Evolutionary conservation across 1,139 yeast species (phyloP).

Genomic region (Yamadazyma kanchanaburiensis): DNA sequence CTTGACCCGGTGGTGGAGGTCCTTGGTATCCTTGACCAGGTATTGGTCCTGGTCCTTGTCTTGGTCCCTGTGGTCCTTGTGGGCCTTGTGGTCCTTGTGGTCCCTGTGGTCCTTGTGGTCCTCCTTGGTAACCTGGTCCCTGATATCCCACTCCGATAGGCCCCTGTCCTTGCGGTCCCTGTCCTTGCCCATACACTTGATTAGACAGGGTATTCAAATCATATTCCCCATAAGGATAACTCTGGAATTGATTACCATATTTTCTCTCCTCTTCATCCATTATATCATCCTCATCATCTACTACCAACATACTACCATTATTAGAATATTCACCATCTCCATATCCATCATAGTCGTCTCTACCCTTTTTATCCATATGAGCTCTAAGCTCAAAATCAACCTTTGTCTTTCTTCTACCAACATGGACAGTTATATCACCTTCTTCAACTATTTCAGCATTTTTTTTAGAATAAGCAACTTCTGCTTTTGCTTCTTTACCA

Average conservation of each 20-base stretch:
- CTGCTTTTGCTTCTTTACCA: constrained; percentile 62
- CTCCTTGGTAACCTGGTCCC: too few species aligned
- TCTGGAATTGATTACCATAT: too few species aligned
- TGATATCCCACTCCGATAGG: too few species aligned
- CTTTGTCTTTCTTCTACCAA: constrained; percentile 46
- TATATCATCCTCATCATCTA: constrained; percentile 9
- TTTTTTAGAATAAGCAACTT: constrained; percentile 46
- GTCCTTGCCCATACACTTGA: too few species aligned
- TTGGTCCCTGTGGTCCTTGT: too few species aligned
- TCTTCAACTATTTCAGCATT: constrained; percentile 47
- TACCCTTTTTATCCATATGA: constrained; percentile 40
- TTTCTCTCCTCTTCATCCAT: constrained; percentile 11
- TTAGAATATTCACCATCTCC: constrained; percentile 6
- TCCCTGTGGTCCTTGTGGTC: too few species aligned
- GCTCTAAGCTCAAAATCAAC: constrained; percentile 48
- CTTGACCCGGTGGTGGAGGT: too few species aligned
- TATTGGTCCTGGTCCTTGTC: too few species aligned
- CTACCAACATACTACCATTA: constrained; percentile 2
- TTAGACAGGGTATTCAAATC: too few species aligned
- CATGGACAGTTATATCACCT: constrained; percentile 46
- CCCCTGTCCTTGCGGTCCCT: too few species aligned
- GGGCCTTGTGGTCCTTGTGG: not conserved
- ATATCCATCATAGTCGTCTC: constrained; percentile 13
- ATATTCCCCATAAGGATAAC: too few species aligned
- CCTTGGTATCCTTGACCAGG: too few species aligned